A percentile compares a stretch with the other conserved stretches of the same genome.
phyloP scores from a whole-genome alignment of 192 early-diverging fungal genomes.

The Ambispora gerdemannii region DNA sequence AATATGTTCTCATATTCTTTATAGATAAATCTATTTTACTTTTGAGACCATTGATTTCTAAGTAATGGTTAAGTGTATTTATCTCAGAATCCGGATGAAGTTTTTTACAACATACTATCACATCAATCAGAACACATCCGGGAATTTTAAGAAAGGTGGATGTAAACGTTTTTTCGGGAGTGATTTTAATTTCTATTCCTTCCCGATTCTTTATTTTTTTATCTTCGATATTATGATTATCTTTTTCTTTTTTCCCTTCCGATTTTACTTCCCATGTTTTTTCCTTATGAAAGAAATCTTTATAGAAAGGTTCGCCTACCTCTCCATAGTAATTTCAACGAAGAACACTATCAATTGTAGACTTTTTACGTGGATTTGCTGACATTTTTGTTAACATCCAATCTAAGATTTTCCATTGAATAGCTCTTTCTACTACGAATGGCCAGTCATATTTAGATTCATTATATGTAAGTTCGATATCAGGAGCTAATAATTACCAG shows the following conservation, averaged over 20 bases:
- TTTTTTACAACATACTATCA: neutral
- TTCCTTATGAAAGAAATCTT: constrained; percentile 4
- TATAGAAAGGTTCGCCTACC: too few species aligned
- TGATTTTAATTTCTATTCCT: constrained; percentile 12
- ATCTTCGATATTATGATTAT: neutral
- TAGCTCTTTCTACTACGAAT: neutral
- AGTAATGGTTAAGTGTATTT: constrained; percentile 7
- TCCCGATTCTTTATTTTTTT: neutral
- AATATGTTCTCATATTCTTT: constrained; percentile 2
- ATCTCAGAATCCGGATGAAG: constrained; percentile 6
- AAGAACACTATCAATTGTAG: neutral
- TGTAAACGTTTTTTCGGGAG: neutral
- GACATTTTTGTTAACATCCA: neutral
- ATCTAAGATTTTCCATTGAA: neutral
- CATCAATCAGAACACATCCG: constrained; percentile 1
- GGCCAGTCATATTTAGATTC: neutral
- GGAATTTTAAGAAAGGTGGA: constrained; percentile 5
- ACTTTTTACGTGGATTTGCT: constrained; percentile 17
- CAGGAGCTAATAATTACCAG: neutral
- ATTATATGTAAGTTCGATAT: neutral
- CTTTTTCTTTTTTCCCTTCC: neutral
- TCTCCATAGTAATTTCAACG: too few species aligned
- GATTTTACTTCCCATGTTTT: neutral
- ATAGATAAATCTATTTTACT: constrained; percentile 10
- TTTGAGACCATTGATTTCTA: neutral